phyloP scores from a whole-genome alignment of 75 land plant genomes.

The Picea sitchensis region DNA sequence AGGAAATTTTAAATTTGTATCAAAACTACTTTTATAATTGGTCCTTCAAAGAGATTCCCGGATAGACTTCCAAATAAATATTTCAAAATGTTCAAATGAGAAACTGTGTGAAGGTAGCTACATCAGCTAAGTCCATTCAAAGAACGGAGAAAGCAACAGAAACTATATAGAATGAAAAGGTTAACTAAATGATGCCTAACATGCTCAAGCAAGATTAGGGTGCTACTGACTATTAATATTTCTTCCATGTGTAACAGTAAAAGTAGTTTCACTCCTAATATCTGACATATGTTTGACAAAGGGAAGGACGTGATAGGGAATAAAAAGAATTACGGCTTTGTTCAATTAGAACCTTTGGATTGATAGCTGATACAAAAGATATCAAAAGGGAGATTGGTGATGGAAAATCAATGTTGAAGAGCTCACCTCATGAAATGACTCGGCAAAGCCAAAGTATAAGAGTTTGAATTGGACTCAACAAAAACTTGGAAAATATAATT shows the following conservation, averaged over 20 bases:
- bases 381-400: too few relatives aligned
- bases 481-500: too few relatives aligned
- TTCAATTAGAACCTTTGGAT: too few relatives aligned
- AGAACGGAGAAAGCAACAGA: neutral
- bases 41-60: neutral
- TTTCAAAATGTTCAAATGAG: neutral
- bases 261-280: neutral
- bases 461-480: too few relatives aligned
- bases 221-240: neutral
- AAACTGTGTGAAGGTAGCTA: neutral
- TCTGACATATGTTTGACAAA: neutral
- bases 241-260: neutral
- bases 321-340: too few relatives aligned
- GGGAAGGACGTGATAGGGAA: neutral
- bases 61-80: neutral
- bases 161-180: neutral
- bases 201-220: neutral
- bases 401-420: too few relatives aligned
- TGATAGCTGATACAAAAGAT: too few relatives aligned
- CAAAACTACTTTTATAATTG: neutral
- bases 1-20: neutral
- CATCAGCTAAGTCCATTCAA: neutral
- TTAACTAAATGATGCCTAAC: neutral
- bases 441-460: too few relatives aligned
- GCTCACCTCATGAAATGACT: too few relatives aligned